These are phyloP conservation scores for Gossypium gossypioides DNA, from an alignment of 441 rosid species.

Conservation along the genomic window DNA sequence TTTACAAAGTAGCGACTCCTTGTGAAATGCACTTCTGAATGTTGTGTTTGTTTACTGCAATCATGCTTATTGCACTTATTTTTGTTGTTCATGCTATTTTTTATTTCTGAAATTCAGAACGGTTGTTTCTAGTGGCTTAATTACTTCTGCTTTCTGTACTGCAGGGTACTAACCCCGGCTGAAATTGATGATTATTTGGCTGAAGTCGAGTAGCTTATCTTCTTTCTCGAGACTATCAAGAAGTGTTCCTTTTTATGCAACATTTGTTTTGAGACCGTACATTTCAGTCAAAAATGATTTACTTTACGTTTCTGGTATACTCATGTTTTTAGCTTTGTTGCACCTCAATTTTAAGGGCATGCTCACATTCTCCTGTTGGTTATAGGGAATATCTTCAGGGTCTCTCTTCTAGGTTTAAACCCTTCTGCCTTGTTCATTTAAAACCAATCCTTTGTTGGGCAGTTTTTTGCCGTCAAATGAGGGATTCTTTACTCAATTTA, in stretches of 20 bases:
- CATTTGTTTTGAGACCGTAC: not conserved
- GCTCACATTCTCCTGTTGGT: not conserved
- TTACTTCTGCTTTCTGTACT: not conserved
- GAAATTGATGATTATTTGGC: slow-evolving; percentile 64
- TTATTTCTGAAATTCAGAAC: not conserved
- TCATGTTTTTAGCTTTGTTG: not conserved
- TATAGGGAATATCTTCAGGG: slow-evolving; percentile 36
- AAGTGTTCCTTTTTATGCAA: not conserved
- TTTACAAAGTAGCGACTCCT: too few species aligned
- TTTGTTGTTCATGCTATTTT: not conserved
- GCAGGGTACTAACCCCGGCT: slow-evolving; percentile 60
- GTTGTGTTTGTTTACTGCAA: not conserved
- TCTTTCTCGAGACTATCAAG: not conserved
- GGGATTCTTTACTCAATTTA: slow-evolving; percentile 28
- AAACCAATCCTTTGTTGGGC: slow-evolving; percentile 26
- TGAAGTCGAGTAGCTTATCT: slow-evolving; percentile 45
- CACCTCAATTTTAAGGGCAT: not conserved
- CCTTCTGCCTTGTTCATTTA: slow-evolving; percentile 35
- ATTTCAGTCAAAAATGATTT: not conserved
- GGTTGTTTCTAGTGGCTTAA: not conserved
- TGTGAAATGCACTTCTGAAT: not conserved
- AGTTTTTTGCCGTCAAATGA: slow-evolving; percentile 21
- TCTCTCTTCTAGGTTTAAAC: slow-evolving; percentile 35
- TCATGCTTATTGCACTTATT: not conserved
- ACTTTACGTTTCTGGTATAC: not conserved